Evolutionary conservation across 164 flowering plant genomes (phyloP).

Genomic region (Umbellularia californica): DNA sequence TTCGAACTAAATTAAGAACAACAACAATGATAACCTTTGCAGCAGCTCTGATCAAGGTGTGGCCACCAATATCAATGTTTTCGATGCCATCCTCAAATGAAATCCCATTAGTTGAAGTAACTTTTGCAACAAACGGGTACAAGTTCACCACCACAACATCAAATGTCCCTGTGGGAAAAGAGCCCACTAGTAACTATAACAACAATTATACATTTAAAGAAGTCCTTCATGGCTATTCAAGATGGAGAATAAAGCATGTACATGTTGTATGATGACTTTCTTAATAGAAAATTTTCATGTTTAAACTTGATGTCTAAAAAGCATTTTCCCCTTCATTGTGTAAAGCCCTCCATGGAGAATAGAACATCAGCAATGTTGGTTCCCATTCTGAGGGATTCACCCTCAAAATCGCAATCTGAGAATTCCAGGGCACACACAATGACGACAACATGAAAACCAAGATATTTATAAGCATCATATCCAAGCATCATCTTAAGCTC

Average conservation of each 20-base stretch:
- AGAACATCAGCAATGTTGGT: background rate
- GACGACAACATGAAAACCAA: background rate
- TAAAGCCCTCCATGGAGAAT: background rate
- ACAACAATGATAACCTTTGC: slow-evolving; percentile 47
- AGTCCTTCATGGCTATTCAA: background rate
- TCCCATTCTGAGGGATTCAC: background rate
- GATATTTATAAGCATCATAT: background rate
- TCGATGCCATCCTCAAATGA: slow-evolving; percentile 91
- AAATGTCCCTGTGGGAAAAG: slow-evolving; percentile 60
- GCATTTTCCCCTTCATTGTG: background rate
- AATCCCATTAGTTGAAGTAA: slow-evolving; percentile 60
- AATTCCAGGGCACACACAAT: background rate
- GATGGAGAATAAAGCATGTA: background rate
- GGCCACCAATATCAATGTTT: slow-evolving; percentile 99
- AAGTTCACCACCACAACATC: slow-evolving; percentile 93
- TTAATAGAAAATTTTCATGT: background rate
- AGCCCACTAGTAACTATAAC: background rate
- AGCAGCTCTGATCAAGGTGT: slow-evolving; percentile 99
- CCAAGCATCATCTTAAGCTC: no score
- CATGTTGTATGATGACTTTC: background rate
- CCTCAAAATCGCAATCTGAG: background rate
- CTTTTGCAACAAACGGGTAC: slow-evolving; percentile 89
- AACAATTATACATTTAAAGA: background rate
- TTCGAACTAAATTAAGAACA: no score
- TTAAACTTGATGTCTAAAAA: background rate